Evolutionary conservation across 352 stramenopile species (phyloP).

Genomic region (Globisporangium cystogenes): DNA sequence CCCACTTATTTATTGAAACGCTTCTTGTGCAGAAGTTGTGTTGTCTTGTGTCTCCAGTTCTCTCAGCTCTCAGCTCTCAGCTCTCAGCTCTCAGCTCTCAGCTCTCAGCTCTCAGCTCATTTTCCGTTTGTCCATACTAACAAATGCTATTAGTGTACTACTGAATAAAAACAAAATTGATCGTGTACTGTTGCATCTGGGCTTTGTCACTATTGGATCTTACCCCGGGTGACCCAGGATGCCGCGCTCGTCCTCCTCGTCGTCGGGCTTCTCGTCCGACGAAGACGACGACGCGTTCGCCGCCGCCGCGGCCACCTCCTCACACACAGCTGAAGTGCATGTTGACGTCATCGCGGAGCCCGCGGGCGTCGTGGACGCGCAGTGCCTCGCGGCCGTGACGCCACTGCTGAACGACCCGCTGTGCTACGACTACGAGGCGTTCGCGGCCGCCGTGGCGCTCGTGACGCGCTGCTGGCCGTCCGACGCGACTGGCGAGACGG

Average conservation of each 20-base stretch:
- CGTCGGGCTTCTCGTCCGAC: slow-evolving; percentile 41
- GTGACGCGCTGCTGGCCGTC: slow-evolving; percentile 26
- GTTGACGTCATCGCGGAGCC: slow-evolving; percentile 29
- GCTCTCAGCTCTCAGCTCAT: too few relatives aligned
- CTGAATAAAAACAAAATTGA: too few relatives aligned
- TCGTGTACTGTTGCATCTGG: too few relatives aligned
- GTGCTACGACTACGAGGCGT: slow-evolving; percentile 30
- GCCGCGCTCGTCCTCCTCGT: slow-evolving; percentile 7
- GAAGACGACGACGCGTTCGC: slow-evolving; percentile 22
- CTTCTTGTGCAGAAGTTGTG: too few relatives aligned
- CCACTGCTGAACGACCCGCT: slow-evolving; percentile 12
- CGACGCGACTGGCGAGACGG: neutral
- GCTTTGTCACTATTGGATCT: too few relatives aligned
- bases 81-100: too few relatives aligned
- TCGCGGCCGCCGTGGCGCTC: slow-evolving; percentile 25
- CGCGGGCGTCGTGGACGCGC: neutral
- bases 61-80: too few relatives aligned
- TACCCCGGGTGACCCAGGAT: neutral
- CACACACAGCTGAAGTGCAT: slow-evolving; percentile 3
- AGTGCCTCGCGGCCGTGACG: slow-evolving; percentile 13
- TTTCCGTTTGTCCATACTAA: too few relatives aligned
- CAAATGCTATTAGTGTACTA: too few relatives aligned
- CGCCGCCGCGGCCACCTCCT: neutral
- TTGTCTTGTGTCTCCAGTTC: too few relatives aligned
- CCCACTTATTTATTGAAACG: neutral